Base-by-base conservation (phyloP, 2,329 filamentous ascomycete genomes). In the Trichoderma endophyticum region DNA sequence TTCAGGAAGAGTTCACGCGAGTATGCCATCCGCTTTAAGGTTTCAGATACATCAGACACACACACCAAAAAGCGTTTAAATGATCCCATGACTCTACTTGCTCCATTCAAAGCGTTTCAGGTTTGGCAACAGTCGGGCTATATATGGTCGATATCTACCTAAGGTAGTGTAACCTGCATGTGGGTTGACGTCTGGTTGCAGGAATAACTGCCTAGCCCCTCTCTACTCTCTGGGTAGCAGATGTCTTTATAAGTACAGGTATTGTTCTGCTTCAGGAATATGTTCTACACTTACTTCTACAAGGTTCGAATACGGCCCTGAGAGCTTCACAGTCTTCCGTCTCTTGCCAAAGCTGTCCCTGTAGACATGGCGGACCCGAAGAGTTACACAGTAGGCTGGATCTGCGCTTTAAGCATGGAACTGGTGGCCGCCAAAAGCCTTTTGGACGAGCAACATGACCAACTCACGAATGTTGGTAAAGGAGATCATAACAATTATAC, bases 401-500 rank as follows among this genome's bases (percentile, higher is more conserved):
- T 51, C 43, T 51, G 43, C 9, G 43, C 43, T 6, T 3, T 51
- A 51, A 6, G 0, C 18, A 51, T n/a, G 43, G 43, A 51, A 6
- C 12, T 12, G 1, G 9, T 4, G 8, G 43, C 43, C n/a, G 43
- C 43, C 8, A 4, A 1, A 21, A 48, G 4, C n/a, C 4, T 48
- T 48, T 3, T 48, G 3, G 43, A 48, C 12, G n/a, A 48, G 43
- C 3, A 48, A 1, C 9, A 48, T 48, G 9, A 12, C 3, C 9
- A 2, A 1, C 18, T 0, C 43, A 21, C 8, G 15, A 8, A 48
- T 21, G 6, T 48, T 3, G 0, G 0, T 8, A 1, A 11, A 3
- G 43, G 18, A 21, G 43, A 48, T 21, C 0, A 3, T 5, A 48
- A 48, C n/a, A 3, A 6, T n/a, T 51, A 51, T 51, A 51, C 9